Base-by-base conservation (phyloP, 176 grass and related monocot genomes). In the Oryza glaberrima region DNA sequence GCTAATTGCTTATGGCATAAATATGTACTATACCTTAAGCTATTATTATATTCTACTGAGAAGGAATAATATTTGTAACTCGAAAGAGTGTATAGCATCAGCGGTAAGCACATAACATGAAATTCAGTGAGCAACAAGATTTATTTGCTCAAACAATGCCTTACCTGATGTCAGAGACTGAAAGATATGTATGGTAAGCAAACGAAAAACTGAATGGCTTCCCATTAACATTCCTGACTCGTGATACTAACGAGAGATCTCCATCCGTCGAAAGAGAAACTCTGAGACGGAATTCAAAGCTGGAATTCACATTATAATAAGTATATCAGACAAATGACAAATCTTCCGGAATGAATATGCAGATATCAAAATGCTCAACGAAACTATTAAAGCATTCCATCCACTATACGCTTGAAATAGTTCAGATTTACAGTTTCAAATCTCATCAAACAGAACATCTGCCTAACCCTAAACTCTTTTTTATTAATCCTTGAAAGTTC, bases 141-240 rank as follows among this genome's bases (percentile, higher is more conserved):
- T 68, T 46, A 83, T 51, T 3, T 23, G 16, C 15, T 65, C 28
- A 76, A 52, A 46, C 14, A 87, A 76, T 80, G 22, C 16, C 76
- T 14, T 65, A 95, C 96, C 93, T 94, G 91, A 98, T 98, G 52
- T 98, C 96, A 77, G 96, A 98, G 77, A 98, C 91, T 25, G 89
- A 95, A 40, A 98, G 86, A 11, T 98, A 95, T 16, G 96, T 98
- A 70, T 98, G 96, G 73, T 98, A 98, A 70, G 85, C 96, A 90
- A 98, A 98, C 56, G 96, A 98, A 83, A 95, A 98, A 87, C 83
- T 92, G 79, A 98, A 98, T 72, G 93, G 77, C 91, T 88, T 98
- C 48, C 87, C 93, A 82, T 95, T 90, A 26, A 98, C 88, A 79
- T 98, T 98, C 79, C 93, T 90, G 68, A 95, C 84, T 4, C 93